Conservation (phyloP, 1,284 basidiomycete species). For the Vanrija humicola region DNA sequence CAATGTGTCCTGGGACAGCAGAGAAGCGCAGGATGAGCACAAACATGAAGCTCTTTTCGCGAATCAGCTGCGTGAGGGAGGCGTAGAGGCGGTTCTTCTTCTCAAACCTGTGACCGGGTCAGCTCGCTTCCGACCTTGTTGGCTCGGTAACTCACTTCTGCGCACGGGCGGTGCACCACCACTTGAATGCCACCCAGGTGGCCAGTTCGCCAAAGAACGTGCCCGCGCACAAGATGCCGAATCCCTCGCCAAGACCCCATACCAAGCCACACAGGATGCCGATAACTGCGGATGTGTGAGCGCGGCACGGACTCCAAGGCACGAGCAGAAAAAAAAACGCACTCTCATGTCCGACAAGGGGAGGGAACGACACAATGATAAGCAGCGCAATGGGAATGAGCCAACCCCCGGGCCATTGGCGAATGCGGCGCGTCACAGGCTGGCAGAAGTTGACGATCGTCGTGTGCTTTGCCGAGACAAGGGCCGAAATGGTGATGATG, state of each 20-base stretch:
- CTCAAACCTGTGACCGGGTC: constrained; percentile 27
- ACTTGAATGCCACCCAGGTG: constrained; percentile 43
- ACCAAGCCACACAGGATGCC: constrained; percentile 43
- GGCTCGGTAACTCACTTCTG: constrained; percentile 26
- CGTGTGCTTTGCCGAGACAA: constrained; percentile 38
- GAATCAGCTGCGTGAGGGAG: constrained; percentile 39
- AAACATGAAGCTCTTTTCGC: constrained; percentile 46
- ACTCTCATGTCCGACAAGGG: constrained; percentile 43
- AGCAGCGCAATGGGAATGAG: constrained; percentile 37
- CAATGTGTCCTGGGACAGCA: constrained; percentile 45
- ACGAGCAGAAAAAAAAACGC: constrained; percentile 3
- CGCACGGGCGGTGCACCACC: constrained; percentile 37
- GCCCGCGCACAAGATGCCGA: constrained; percentile 41
- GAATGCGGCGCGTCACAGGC: constrained; percentile 30
- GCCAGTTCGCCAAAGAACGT: constrained; percentile 45
- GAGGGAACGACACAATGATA: constrained; percentile 36
- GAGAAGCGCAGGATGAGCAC: constrained; percentile 43
- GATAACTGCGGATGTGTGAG: constrained; percentile 21
- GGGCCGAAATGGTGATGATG: constrained; percentile 29
- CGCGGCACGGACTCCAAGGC: not conserved
- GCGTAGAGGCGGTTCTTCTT: constrained; percentile 43
- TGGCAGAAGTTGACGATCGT: constrained; percentile 35
- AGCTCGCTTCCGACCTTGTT: not conserved
- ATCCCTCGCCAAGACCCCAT: constrained; percentile 39
- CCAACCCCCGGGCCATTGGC: constrained; percentile 41